Evolutionary conservation across 805 yeast species (phyloP).

Genomic region (Candida succiphila): DNA sequence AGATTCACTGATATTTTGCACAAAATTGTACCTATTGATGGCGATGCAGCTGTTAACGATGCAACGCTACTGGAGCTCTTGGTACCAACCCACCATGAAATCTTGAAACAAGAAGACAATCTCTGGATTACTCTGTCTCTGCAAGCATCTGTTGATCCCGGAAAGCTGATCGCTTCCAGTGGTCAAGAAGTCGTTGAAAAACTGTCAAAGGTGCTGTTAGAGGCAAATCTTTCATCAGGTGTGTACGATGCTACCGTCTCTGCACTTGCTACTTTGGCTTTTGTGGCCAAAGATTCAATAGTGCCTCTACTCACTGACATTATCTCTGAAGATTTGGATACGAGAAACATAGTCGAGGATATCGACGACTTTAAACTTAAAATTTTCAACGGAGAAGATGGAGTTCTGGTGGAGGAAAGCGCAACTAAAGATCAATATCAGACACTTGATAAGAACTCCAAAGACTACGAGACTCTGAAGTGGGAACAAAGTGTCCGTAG

Average conservation of each 20-base stretch:
- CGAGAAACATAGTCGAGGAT: slow-evolving; percentile 19
- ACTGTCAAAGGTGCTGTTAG: slow-evolving; percentile 5
- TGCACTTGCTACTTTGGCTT: slow-evolving; percentile 39
- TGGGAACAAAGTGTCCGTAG: slow-evolving; percentile 86
- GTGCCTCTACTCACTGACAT: slow-evolving; percentile 39
- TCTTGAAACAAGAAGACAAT: slow-evolving; percentile 28
- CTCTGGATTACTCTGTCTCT: slow-evolving; percentile 71
- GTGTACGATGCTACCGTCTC: slow-evolving; percentile 43
- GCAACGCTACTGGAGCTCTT: slow-evolving; percentile 29
- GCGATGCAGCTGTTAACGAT: slow-evolving; percentile 16
- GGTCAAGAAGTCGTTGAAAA: slow-evolving; percentile 17
- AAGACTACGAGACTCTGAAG: slow-evolving; percentile 73
- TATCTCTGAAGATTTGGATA: slow-evolving; percentile 33
- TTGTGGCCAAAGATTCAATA: slow-evolving; percentile 47
- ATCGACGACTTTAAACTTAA: slow-evolving; percentile 40
- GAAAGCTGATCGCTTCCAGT: slow-evolving; percentile 30
- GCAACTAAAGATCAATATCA: slow-evolving; percentile 26
- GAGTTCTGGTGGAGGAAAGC: slow-evolving; percentile 48
- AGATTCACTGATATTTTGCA: slow-evolving; percentile 17
- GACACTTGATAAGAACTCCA: slow-evolving; percentile 58
- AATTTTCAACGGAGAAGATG: slow-evolving; percentile 65
- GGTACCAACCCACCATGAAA: slow-evolving; percentile 33
- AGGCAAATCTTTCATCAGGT: slow-evolving; percentile 26
- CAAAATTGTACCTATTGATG: slow-evolving; percentile 12
- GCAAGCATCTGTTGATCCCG: slow-evolving; percentile 55